Evolutionary conservation across 257 asterid genomes (phyloP).

Genomic region (Salvia hispanica): DNA sequence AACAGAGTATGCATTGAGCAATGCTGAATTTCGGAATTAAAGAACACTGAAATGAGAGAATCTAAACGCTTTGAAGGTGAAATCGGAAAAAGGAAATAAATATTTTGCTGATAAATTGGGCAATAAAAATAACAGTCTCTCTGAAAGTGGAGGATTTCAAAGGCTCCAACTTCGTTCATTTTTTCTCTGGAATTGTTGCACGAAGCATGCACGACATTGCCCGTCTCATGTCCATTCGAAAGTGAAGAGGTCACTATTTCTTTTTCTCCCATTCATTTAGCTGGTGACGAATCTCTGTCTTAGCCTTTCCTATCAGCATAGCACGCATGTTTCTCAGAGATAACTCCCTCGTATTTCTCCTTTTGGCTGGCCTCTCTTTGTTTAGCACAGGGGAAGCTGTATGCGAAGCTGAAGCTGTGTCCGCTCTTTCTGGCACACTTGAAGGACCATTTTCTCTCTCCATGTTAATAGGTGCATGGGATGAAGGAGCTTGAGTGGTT

Average conservation of each 20-base stretch:
- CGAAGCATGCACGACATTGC: constrained; percentile 26
- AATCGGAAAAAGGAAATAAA: constrained; percentile 7
- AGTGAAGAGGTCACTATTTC: constrained; percentile 30
- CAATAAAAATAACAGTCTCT: constrained; percentile 24
- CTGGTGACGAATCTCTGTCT: constrained; percentile 42
- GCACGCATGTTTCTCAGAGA: constrained; percentile 35
- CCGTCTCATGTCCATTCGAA: constrained; percentile 25
- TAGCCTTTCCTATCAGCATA: constrained; percentile 47
- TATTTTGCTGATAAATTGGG: constrained; percentile 5
- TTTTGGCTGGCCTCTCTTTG: constrained; percentile 41
- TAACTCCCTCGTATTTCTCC: too few relatives aligned
- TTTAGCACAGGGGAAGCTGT: constrained; percentile 19
- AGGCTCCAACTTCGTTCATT: constrained; percentile 26
- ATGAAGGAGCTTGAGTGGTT: constrained; percentile 28
- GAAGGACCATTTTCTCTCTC: too few relatives aligned
- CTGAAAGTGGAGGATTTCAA: constrained; percentile 29
- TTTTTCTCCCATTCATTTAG: constrained; percentile 40
- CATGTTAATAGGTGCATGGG: constrained; percentile 32
- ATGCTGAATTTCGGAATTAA: constrained; percentile 24
- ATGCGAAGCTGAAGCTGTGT: too few relatives aligned
- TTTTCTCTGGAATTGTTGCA: constrained; percentile 27
- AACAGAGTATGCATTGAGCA: constrained; percentile 8
- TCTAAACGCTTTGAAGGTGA: not conserved
- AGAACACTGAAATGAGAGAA: not conserved
- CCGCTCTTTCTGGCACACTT: too few relatives aligned